Evolutionary conservation across 2,329 filamentous ascomycete genomes (phyloP).

Genomic region (Rhinocladiella similis): DNA sequence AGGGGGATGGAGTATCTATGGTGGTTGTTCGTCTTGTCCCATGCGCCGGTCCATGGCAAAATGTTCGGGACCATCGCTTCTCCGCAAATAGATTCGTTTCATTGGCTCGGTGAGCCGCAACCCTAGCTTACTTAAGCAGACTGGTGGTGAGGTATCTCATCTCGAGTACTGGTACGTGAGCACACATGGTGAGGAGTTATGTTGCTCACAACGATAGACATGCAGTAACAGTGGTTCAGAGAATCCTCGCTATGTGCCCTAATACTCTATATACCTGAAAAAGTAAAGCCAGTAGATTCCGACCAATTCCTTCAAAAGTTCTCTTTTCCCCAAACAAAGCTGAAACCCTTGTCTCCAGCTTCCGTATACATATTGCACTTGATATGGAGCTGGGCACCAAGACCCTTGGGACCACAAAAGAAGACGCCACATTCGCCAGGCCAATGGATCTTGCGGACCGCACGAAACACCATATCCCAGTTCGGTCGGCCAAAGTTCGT

Average conservation of each 20-base stretch:
- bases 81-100: background rate
- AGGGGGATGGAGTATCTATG: background rate
- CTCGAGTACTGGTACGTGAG: no score
- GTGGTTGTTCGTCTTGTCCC: background rate
- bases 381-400: constrained; percentile 74
- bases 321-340: constrained; percentile 53
- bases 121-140: background rate
- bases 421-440: constrained; percentile 75
- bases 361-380: constrained; percentile 89
- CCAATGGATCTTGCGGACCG: constrained; percentile 74
- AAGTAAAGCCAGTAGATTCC: background rate
- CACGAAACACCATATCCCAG: constrained; percentile 87
- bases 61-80: background rate
- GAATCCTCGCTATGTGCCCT: no score
- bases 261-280: no score
- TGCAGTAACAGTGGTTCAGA: no score
- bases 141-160: background rate
- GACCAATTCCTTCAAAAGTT: constrained; percentile 43
- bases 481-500: constrained; percentile 86
- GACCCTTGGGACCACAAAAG: constrained; percentile 80
- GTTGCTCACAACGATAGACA: no score
- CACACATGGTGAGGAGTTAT: no score
- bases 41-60: background rate
- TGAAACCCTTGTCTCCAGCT: constrained; percentile 55
- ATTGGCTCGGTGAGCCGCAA: background rate